Percentiles rank a stretch among this genome's conserved stretches.
phyloP scores from a whole-genome alignment of 164 flowering plant genomes.

The Tetracentron sinense region DNA sequence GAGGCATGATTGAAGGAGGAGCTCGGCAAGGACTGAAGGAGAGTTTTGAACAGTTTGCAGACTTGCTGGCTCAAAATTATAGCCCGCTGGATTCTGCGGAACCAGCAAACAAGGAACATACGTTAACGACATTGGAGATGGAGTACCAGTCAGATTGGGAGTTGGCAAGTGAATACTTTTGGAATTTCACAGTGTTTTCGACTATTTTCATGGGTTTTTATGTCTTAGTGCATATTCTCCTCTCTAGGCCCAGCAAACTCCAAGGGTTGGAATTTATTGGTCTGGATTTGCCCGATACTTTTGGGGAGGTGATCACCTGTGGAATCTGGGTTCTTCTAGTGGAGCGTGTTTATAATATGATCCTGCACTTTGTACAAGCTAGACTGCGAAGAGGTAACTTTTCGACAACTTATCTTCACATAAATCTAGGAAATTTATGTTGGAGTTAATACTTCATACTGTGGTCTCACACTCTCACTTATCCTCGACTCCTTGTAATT shows the following conservation, averaged over 20 bases:
- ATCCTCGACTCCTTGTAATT: no score
- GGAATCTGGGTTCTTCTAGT: conserved; percentile 52
- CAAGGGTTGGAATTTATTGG: conserved; percentile 66
- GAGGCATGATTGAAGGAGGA: conserved; percentile 75
- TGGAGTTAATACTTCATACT: background rate
- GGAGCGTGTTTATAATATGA: conserved; percentile 53
- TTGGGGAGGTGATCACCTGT: conserved; percentile 63
- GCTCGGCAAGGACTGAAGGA: conserved; percentile 67
- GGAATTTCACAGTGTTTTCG: conserved; percentile 58
- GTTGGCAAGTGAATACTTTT: conserved; percentile 48
- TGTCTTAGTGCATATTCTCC: conserved; percentile 56
- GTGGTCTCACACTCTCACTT: background rate
- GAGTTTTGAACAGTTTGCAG: conserved; percentile 57
- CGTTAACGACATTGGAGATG: conserved; percentile 42
- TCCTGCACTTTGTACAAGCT: conserved; percentile 70
- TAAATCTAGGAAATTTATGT: background rate
- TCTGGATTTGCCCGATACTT: conserved; percentile 76
- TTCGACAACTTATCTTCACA: background rate
- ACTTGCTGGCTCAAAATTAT: conserved; percentile 45
- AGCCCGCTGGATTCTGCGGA: conserved; percentile 31
- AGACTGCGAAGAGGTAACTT: conserved; percentile 52
- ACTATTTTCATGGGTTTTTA: conserved; percentile 47
- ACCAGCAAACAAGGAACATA: conserved; percentile 39
- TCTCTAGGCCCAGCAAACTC: conserved; percentile 30
- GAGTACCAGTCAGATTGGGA: conserved; percentile 62